Conservation (phyloP, 2,329 filamentous ascomycete species). For the Aaosphaeria arxii region DNA sequence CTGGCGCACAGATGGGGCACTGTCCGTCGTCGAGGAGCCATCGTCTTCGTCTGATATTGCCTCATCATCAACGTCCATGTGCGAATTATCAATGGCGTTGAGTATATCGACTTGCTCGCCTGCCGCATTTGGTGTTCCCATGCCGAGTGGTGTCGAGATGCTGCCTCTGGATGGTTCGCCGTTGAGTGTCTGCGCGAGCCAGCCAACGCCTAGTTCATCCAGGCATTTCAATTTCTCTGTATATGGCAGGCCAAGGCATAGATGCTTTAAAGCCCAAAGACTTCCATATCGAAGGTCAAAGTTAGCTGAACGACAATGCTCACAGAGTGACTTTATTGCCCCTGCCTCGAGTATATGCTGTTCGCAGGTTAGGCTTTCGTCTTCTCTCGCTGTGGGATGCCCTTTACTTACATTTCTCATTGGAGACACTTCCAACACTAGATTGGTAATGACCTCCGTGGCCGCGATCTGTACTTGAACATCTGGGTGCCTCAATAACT, state of each 20-base stretch:
- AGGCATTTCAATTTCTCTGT: constrained; percentile 75
- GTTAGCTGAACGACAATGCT: constrained; percentile 78
- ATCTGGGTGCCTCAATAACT: constrained; percentile 70
- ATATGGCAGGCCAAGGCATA: constrained; percentile 70
- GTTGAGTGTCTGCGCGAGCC: constrained; percentile 76
- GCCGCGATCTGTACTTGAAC: constrained; percentile 82
- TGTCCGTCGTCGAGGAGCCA: constrained; percentile 47
- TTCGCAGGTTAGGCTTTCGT: background rate
- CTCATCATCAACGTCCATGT: constrained; percentile 41
- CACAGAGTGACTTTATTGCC: constrained; percentile 73
- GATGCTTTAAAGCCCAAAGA: constrained; percentile 90
- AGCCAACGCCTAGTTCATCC: constrained; percentile 72
- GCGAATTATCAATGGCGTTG: constrained; percentile 48
- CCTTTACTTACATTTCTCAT: constrained; percentile 71
- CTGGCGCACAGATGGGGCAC: constrained; percentile 36
- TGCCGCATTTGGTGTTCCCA: constrained; percentile 58
- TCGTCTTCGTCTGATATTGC: constrained; percentile 36
- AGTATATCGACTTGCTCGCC: constrained; percentile 60
- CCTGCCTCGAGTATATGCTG: constrained; percentile 71
- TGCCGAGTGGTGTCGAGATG: constrained; percentile 40
- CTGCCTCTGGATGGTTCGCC: constrained; percentile 47
- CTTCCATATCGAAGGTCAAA: constrained; percentile 79
- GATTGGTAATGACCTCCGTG: constrained; percentile 78
- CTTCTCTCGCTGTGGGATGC: background rate
- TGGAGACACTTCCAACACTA: constrained; percentile 85